Conservation (phyloP, 176 grass and related monocot genomes). For the Carex parvula region DNA sequence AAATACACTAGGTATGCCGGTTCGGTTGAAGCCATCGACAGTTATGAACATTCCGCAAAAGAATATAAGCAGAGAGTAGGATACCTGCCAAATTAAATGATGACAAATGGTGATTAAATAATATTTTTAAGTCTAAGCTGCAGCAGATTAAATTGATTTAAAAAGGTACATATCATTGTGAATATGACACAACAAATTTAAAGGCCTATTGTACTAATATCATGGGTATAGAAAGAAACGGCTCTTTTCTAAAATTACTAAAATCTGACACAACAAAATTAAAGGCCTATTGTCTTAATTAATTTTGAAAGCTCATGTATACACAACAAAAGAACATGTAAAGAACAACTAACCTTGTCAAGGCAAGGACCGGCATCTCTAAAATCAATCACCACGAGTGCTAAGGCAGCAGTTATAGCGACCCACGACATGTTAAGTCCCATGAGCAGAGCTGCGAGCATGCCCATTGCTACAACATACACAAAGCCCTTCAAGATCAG, state of each 20-base stretch:
- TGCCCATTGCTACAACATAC: conserved; percentile 68
- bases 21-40: conserved; percentile 89
- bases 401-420: conserved; percentile 81
- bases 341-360: conserved; percentile 48
- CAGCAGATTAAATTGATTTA: neutral
- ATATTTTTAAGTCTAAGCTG: neutral
- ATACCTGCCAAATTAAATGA: conserved; percentile 39
- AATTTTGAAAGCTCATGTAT: neutral
- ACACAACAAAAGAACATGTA: neutral
- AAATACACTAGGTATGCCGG: conserved; percentile 68
- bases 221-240: neutral
- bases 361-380: conserved; percentile 71
- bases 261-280: no score
- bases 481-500: conserved; percentile 70
- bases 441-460: conserved; percentile 73
- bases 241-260: neutral
- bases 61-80: conserved; percentile 90
- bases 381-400: conserved; percentile 87
- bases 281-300: neutral
- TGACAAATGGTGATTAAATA: no score
- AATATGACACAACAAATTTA: neutral
- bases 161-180: neutral
- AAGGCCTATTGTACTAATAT: neutral
- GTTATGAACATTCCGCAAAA: conserved; percentile 99
- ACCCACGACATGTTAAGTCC: conserved; percentile 98